Evolutionary conservation across 768 basidiomycete genomes (phyloP).

Genomic region (Piloderma croceum): DNA sequence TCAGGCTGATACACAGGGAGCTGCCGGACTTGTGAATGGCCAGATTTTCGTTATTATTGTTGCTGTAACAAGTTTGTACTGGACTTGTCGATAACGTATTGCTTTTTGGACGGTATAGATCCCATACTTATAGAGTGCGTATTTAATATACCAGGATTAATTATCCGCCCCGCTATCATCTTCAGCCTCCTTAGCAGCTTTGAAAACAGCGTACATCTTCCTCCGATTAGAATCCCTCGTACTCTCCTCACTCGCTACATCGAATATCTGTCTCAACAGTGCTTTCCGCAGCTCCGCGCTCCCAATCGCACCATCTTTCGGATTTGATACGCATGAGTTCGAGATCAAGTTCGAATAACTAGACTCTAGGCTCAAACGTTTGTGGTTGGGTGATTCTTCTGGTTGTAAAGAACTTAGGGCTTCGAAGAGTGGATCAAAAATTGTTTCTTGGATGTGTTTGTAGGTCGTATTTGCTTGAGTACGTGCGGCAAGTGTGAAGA

Average conservation of each 20-base stretch:
- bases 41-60: too few species aligned
- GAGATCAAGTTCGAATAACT: conserved; percentile 42
- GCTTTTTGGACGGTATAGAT: too few species aligned
- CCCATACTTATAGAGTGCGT: too few species aligned
- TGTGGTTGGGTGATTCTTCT: conserved; percentile 37
- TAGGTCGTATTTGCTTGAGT: conserved; percentile 62
- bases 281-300: conserved; percentile 41
- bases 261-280: conserved; percentile 62
- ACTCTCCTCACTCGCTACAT: conserved; percentile 66
- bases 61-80: too few species aligned
- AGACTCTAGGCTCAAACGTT: conserved; percentile 40
- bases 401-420: conserved; percentile 38
- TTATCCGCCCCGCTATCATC: conserved; percentile 13
- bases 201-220: conserved; percentile 81
- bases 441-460: conserved; percentile 61
- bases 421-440: conserved; percentile 65
- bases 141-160: too few species aligned
- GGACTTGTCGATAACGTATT: too few species aligned
- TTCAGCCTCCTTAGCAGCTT: conserved; percentile 48
- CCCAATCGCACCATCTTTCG: conserved; percentile 35
- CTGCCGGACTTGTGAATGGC: conserved; percentile 60
- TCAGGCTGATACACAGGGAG: conserved; percentile 73
- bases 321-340: conserved; percentile 48
- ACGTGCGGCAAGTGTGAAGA: conserved; percentile 64
- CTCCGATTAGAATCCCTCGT: conserved; percentile 74